Evolutionary conservation across 2,329 filamentous ascomycete genomes (phyloP).

Genomic region (Colletotrichum limetticola): DNA sequence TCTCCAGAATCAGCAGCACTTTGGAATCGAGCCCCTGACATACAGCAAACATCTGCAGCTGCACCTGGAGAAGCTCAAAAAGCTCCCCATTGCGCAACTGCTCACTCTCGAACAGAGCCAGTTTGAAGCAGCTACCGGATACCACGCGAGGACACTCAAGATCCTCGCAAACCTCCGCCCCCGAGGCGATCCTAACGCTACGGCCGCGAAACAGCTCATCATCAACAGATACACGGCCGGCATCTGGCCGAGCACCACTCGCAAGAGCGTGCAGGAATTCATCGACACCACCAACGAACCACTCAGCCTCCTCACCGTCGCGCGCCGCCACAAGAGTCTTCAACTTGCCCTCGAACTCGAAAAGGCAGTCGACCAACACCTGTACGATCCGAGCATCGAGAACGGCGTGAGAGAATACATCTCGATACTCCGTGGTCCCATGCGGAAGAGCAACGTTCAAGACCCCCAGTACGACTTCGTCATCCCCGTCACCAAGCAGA

Average conservation of each 20-base stretch:
- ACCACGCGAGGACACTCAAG: constrained; percentile 44
- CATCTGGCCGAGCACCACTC: constrained; percentile 58
- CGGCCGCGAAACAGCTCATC: constrained; percentile 38
- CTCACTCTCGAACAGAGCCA: constrained; percentile 63
- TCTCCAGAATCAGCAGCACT: constrained; percentile 51
- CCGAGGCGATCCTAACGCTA: constrained; percentile 21
- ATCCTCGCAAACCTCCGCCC: constrained; percentile 44
- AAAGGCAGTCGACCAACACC: constrained; percentile 58
- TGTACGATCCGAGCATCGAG: constrained; percentile 53
- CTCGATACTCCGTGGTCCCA: constrained; percentile 55
- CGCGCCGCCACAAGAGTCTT: constrained; percentile 63
- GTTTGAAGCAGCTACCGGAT: constrained; percentile 62
- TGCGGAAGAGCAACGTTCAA: constrained; percentile 38
- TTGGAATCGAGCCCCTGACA: constrained; percentile 56
- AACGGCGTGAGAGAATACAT: constrained; percentile 59
- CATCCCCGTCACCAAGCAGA: constrained; percentile 50
- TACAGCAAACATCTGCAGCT: constrained; percentile 65
- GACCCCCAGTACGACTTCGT: constrained; percentile 43
- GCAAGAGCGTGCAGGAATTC: constrained; percentile 38
- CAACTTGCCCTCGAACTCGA: constrained; percentile 68
- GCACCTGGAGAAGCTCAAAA: constrained; percentile 60
- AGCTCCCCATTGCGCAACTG: constrained; percentile 63
- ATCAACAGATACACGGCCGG: constrained; percentile 62
- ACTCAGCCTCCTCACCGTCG: constrained; percentile 52
- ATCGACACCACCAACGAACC: constrained; percentile 32